Evolutionary conservation across 768 basidiomycete genomes (phyloP).

Genomic region (Leccinum boreale): DNA sequence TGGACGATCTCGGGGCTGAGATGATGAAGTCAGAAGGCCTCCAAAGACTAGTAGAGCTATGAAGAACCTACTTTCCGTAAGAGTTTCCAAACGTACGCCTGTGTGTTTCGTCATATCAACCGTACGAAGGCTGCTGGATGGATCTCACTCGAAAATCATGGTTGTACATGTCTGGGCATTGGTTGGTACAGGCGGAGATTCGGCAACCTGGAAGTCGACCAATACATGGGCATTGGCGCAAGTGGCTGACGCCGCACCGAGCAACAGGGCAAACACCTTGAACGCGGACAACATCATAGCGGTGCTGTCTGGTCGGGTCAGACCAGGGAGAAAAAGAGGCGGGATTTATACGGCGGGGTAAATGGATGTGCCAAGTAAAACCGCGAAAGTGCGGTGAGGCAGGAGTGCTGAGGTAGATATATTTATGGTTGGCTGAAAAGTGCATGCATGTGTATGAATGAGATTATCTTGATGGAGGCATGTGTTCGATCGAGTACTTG

Average conservation of each 20-base stretch:
- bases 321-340: neutral
- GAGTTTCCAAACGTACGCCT: conserved; percentile 75
- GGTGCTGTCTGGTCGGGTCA: conserved; percentile 1
- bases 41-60: neutral
- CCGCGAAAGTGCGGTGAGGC: neutral
- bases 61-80: conserved; percentile 53
- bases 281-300: conserved; percentile 20
- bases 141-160: conserved; percentile 56
- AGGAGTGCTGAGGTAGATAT: neutral
- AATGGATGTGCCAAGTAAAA: neutral
- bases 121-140: neutral
- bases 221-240: conserved; percentile 29
- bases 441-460: neutral
- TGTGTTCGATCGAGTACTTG: neutral
- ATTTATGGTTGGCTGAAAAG: neutral
- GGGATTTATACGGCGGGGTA: conserved; percentile 8
- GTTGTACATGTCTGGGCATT: conserved; percentile 61
- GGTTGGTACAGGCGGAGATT: conserved; percentile 67
- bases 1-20: conserved; percentile 61
- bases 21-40: neutral
- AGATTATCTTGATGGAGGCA: neutral
- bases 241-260: conserved; percentile 7
- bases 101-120: neutral
- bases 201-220: conserved; percentile 69
- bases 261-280: conserved; percentile 11